Conservation (phyloP, 108 stramenopile genomes). For the Nitzschia palea region DNA sequence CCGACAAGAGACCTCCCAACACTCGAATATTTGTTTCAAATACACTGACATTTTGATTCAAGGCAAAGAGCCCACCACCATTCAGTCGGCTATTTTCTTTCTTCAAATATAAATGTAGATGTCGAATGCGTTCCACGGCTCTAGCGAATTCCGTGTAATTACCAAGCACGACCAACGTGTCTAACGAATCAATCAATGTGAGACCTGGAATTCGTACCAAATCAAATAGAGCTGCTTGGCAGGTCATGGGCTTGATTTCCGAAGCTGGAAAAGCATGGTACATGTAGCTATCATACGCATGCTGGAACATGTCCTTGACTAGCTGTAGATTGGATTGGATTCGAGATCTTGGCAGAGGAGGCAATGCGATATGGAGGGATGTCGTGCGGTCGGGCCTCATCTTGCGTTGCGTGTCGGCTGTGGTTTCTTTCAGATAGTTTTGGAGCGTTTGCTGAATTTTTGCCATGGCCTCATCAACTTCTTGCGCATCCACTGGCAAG, state of each 20-base stretch:
- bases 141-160: slow-evolving; percentile 91
- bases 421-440: slow-evolving; percentile 21
- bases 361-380: slow-evolving; percentile 24
- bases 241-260: slow-evolving; percentile 84
- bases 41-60: slow-evolving; percentile 84
- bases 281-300: slow-evolving; percentile 91
- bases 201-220: slow-evolving; percentile 78
- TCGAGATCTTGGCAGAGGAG: slow-evolving; percentile 62
- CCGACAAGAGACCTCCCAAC: slow-evolving; percentile 90
- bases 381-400: slow-evolving; percentile 17
- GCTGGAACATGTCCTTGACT: slow-evolving; percentile 72
- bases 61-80: slow-evolving; percentile 60
- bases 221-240: slow-evolving; percentile 74
- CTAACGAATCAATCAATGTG: slow-evolving; percentile 91
- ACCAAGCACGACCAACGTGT: slow-evolving; percentile 83
- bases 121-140: slow-evolving; percentile 77
- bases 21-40: slow-evolving; percentile 95
- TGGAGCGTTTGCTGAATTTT: slow-evolving; percentile 13
- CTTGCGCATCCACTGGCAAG: slow-evolving; percentile 7
- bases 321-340: slow-evolving; percentile 53
- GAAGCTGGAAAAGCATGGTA: slow-evolving; percentile 86
- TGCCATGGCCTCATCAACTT: slow-evolving; percentile 7
- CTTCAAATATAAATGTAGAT: slow-evolving; percentile 42
- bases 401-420: slow-evolving; percentile 2
- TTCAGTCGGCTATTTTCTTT: background rate